These are phyloP conservation scores for Rutstroemia sp. DNA, from an alignment of 2,329 filamentous ascomycete species.

Conservation along the genomic window DNA sequence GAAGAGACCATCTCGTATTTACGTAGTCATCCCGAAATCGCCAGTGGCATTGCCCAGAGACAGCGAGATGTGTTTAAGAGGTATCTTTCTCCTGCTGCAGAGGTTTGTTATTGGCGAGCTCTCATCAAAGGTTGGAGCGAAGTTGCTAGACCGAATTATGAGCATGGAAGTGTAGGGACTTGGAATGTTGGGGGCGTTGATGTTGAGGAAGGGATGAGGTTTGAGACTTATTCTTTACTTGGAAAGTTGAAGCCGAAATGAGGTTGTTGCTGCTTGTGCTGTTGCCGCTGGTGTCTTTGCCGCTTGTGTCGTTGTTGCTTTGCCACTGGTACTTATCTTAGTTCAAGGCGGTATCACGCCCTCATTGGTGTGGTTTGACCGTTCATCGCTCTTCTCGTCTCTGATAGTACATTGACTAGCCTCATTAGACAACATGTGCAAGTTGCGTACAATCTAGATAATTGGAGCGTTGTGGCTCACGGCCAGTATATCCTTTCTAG, in stretches of 20 bases:
- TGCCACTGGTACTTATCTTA: no score
- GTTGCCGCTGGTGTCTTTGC: no score
- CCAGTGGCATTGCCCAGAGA: slow-evolving; percentile 39
- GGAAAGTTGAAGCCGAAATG: slow-evolving; percentile 16
- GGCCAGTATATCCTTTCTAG: no score
- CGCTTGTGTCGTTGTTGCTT: no score
- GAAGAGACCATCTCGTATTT: slow-evolving; percentile 40
- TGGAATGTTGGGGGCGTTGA: slow-evolving; percentile 23
- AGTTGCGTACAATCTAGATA: no score
- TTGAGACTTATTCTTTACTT: slow-evolving; percentile 24
- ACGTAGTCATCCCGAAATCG: slow-evolving; percentile 35
- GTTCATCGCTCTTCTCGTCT: no score
- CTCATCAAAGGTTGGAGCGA: slow-evolving; percentile 40
- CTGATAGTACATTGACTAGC: no score
- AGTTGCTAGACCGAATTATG: slow-evolving; percentile 33
- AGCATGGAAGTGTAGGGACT: slow-evolving; percentile 29
- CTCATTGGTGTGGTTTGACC: no score
- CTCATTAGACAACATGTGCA: no score
- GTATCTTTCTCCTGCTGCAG: slow-evolving; percentile 43
- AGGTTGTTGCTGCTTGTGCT: no score
- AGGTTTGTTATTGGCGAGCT: slow-evolving; percentile 46
- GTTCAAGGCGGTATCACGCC: no score
- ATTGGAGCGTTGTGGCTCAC: no score
- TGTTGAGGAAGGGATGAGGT: slow-evolving; percentile 29
- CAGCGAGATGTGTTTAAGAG: slow-evolving; percentile 40